These are phyloP conservation scores for Trametes villosa DNA, from an alignment of 768 basidiomycete genomes.

Conservation along the genomic window DNA sequence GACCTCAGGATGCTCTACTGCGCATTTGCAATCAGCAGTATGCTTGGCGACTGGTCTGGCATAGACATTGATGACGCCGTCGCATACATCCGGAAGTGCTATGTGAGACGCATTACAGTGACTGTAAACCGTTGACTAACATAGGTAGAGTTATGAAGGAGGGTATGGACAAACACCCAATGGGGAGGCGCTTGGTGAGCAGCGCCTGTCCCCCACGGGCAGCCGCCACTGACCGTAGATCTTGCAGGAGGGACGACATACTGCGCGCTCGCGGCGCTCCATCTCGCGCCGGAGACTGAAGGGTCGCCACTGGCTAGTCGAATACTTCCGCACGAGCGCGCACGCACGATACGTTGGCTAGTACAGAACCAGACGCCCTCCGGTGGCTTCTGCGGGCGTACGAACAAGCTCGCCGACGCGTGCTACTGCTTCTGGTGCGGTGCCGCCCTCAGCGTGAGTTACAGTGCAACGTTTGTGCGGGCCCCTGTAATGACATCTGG, in stretches of 20 bases:
- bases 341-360: conserved; percentile 75
- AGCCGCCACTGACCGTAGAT: neutral
- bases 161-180: conserved; percentile 85
- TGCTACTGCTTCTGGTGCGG: conserved; percentile 99
- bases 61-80: conserved; percentile 65
- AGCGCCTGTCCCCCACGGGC: neutral
- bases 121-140: neutral
- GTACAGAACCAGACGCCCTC: conserved; percentile 67
- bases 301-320: conserved; percentile 18
- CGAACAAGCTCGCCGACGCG: conserved; percentile 85
- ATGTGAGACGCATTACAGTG: conserved; percentile 49
- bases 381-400: conserved; percentile 89
- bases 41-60: conserved; percentile 82
- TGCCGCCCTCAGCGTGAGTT: conserved; percentile 70
- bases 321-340: conserved; percentile 45
- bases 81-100: conserved; percentile 68
- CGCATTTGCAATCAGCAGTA: conserved; percentile 79
- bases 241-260: conserved; percentile 88
- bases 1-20: conserved; percentile 88
- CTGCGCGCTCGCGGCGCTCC: conserved; percentile 79
- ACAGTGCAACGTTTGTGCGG: neutral
- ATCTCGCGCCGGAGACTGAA: conserved; percentile 48
- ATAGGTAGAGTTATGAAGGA: conserved; percentile 82
- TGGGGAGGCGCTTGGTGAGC: conserved; percentile 83
- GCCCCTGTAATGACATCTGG: neutral